Evolutionary conservation across 164 flowering plant genomes (phyloP).

Genomic region (Nymphaea thermarum): DNA sequence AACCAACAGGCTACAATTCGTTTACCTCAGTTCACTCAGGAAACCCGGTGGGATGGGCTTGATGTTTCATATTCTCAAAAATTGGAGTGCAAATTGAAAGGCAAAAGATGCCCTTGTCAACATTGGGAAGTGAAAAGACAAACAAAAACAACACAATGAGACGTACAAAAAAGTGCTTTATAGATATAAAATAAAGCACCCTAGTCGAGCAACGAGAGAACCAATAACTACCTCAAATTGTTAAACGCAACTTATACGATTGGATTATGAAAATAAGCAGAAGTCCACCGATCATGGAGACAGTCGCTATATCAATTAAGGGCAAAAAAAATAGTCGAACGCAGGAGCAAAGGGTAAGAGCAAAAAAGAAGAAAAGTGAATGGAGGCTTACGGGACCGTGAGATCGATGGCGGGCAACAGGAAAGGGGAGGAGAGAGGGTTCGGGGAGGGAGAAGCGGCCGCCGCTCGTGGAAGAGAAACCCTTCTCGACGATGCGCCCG

Average conservation of each 20-base stretch:
- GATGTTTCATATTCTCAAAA: no score
- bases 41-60: no score
- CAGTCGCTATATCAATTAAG: neutral
- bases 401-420: constrained; percentile 93
- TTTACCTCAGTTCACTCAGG: no score
- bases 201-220: no score
- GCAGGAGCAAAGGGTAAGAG: neutral
- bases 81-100: no score
- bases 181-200: no score
- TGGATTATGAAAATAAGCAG: neutral
- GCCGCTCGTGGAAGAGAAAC: constrained; percentile 22
- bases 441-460: constrained; percentile 25
- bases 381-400: constrained; percentile 54
- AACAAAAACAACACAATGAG: no score
- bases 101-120: no score
- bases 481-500: constrained; percentile 75
- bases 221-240: no score
- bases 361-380: neutral
- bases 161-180: no score
- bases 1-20: neutral
- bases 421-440: constrained; percentile 77
- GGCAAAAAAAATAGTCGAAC: neutral
- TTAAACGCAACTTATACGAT: neutral
- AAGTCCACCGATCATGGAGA: neutral
- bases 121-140: no score